Evolutionary conservation across 2,329 filamentous ascomycete genomes (phyloP).

Genomic region (Bipolaris sorokiniana): DNA sequence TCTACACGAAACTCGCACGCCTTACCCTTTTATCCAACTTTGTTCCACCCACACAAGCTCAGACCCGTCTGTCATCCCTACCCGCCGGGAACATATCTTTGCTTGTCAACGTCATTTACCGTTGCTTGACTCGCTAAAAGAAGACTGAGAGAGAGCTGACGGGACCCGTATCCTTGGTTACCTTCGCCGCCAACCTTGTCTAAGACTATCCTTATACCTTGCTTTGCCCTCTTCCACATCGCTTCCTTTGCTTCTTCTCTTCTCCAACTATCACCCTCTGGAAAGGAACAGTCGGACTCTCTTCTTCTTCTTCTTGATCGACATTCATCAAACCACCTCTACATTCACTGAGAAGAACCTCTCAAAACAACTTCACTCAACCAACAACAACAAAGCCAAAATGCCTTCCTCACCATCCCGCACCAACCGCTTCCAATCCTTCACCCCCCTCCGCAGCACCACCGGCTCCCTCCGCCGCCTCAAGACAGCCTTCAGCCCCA

Average conservation of each 20-base stretch:
- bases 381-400: conserved; percentile 12
- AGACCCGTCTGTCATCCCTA: background rate
- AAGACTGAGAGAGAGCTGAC: too few relatives aligned
- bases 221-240: too few relatives aligned
- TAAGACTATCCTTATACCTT: too few relatives aligned
- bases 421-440: conserved; percentile 49
- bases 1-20: conserved; percentile 17
- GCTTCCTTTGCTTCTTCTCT: too few relatives aligned
- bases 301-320: too few relatives aligned
- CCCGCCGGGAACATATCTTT: too few relatives aligned
- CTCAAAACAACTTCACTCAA: conserved; percentile 5
- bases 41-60: background rate
- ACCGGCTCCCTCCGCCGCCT: conserved; percentile 41
- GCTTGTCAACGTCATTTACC: too few relatives aligned
- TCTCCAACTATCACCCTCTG: too few relatives aligned
- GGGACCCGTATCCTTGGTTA: too few relatives aligned
- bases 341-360: background rate
- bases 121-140: too few relatives aligned
- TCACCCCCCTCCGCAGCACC: conserved; percentile 42
- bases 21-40: conserved; percentile 8
- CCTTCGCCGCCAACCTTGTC: too few relatives aligned
- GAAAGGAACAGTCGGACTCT: too few relatives aligned
- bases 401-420: conserved; percentile 42
- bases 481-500: conserved; percentile 45
- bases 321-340: background rate